Base-by-base conservation (phyloP, 2,329 filamentous ascomycete species). In the Colletotrichum sojae region DNA sequence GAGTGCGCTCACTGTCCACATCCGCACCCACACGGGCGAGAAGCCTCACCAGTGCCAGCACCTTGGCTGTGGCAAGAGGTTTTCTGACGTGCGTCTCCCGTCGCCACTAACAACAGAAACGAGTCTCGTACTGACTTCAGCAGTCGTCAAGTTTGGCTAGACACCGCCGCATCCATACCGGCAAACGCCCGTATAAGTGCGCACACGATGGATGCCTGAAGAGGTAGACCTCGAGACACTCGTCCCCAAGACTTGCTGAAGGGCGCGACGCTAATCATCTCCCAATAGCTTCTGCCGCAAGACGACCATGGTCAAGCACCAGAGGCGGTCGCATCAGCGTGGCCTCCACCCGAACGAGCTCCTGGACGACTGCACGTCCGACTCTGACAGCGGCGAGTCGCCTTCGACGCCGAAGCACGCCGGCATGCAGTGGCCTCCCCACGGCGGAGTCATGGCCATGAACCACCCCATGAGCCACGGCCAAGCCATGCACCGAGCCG, bases 1-100 rank as follows among this genome's bases (percentile, higher is more conserved):
- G 70, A 92, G 90, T 78, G 90, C 90, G 46, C 79, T 92, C 73
- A 92, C 90, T 3, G 90, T 92, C 48, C 91, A 93, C 76, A 90
- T 90, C 65, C 87, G 91, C 71, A 92, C 90, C 13, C 91, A 92
- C 72, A 92, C 90, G 1, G 90, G 90, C 65, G 91, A 92, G 81
- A 93, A 92, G 78, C 91, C 91, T 67, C 90, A 92, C 73, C 86
- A 89, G 73, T 93, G 91, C 75, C 86, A 90, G 75, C 87, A 91
- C 72, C 80, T 86, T 27, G 89, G 88, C 20, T 92, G 90, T 74
- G 88, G 87, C 52, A 92, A 92, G 81, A 84, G 89, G 48, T 92
- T 92, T 75, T 92, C 90, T 63, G 90, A 92, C 79, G 90, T 91
- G 80, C 73, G 89, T 36, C 48, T 1, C 16, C 39, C 25, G n/a